These are phyloP conservation scores for Myxozyma mucilagina DNA, from an alignment of 805 yeast species.

Conservation along the genomic window DNA sequence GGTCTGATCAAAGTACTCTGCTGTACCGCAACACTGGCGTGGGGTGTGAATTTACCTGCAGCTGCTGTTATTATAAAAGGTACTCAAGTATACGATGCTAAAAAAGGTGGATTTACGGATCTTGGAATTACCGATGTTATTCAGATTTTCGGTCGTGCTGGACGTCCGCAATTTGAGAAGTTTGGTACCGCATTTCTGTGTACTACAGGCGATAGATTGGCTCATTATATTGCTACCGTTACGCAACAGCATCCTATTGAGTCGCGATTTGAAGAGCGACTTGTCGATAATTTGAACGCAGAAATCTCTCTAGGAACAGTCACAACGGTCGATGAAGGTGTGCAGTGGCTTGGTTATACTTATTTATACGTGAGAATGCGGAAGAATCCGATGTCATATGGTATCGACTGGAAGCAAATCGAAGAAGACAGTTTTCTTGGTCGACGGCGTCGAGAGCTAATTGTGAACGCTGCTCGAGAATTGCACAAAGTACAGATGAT, in stretches of 20 bases:
- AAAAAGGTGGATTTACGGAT: slow-evolving; percentile 91
- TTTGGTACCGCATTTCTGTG: slow-evolving; percentile 91
- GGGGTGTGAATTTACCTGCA: slow-evolving; percentile 99
- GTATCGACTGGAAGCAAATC: slow-evolving; percentile 83
- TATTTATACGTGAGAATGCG: slow-evolving; percentile 92
- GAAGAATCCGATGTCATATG: slow-evolving; percentile 89
- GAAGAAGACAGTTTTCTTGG: slow-evolving; percentile 79
- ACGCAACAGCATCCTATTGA: slow-evolving; percentile 97
- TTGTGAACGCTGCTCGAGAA: slow-evolving; percentile 74
- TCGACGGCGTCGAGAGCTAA: slow-evolving; percentile 71
- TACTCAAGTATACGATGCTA: slow-evolving; percentile 91
- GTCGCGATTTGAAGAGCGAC: slow-evolving; percentile 69
- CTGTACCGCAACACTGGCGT: slow-evolving; percentile 96
- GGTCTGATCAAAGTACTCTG: slow-evolving; percentile 89
- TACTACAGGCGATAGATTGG: slow-evolving; percentile 77
- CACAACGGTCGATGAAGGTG: slow-evolving; percentile 90
- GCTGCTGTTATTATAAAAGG: slow-evolving; percentile 97
- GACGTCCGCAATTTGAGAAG: slow-evolving; percentile 93
- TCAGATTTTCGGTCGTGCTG: slow-evolving; percentile 98
- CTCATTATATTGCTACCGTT: slow-evolving; percentile 82
- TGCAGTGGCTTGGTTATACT: slow-evolving; percentile 97
- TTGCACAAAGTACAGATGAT: slow-evolving; percentile 92
- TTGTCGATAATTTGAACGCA: slow-evolving; percentile 92
- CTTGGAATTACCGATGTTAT: slow-evolving; percentile 94
- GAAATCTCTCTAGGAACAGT: slow-evolving; percentile 95